A percentile compares a stretch with the other conserved stretches of the same genome.
Evolutionary conservation across 192 early-diverging fungal genomes (phyloP).

Genomic region (Backusella liffmaniae): DNA sequence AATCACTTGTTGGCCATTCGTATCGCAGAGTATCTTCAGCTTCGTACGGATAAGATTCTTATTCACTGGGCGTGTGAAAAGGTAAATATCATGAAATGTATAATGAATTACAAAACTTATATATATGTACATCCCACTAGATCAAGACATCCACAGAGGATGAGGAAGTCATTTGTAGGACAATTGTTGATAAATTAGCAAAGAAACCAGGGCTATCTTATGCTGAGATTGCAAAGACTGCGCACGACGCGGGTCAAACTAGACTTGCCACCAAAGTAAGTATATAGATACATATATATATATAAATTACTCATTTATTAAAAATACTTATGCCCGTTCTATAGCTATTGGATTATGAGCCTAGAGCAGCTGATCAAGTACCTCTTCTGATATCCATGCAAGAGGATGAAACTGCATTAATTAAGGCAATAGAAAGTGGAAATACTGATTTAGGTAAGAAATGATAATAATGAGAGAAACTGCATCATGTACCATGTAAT

Average conservation of each 20-base stretch:
- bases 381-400: constrained; percentile 93
- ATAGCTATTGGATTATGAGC: constrained; percentile 88
- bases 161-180: constrained; percentile 80
- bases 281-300: background rate
- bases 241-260: constrained; percentile 79
- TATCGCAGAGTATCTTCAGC: constrained; percentile 80
- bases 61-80: constrained; percentile 98
- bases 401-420: constrained; percentile 83
- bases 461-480: background rate
- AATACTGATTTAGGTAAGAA: constrained; percentile 86
- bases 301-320: background rate
- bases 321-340: background rate
- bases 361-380: constrained; percentile 91
- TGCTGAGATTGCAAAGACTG: constrained; percentile 90
- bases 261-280: constrained; percentile 79
- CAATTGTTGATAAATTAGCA: constrained; percentile 78
- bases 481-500: background rate
- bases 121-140: constrained; percentile 27
- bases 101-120: background rate
- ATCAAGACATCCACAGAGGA: constrained; percentile 82
- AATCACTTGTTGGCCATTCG: constrained; percentile 84
- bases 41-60: constrained; percentile 76
- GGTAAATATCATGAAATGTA: constrained; percentile 36
- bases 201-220: constrained; percentile 77
- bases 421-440: constrained; percentile 90